Percentiles rank a stretch among this genome's conserved stretches.
Conservation (phyloP, 805 yeast genomes). For the Clavispora santaluciae region DNA sequence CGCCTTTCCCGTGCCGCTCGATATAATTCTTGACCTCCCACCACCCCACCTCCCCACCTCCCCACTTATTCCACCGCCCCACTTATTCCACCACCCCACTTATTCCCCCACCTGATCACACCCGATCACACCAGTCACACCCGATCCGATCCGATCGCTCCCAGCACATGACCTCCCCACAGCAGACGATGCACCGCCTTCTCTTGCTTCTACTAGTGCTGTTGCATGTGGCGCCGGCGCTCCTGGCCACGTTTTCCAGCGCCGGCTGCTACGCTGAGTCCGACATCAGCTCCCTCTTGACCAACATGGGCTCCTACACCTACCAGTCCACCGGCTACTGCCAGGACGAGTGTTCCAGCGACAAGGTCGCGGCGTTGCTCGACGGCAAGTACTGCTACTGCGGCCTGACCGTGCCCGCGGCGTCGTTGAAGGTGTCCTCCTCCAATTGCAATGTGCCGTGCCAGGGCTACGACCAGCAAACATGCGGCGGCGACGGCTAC, state of each 20-base stretch:
- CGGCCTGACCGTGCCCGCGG: constrained; percentile 44
- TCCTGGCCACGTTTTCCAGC: constrained; percentile 8
- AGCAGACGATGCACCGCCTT: constrained; percentile 1
- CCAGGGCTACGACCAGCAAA: constrained; percentile 56
- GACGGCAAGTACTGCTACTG: constrained; percentile 63
- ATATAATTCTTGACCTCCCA: too few species aligned
- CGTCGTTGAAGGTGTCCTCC: constrained; percentile 8
- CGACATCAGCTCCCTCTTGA: constrained; percentile 20
- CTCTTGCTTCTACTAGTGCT: constrained; percentile 8
- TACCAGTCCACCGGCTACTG: constrained; percentile 63
- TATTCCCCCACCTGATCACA: too few species aligned
- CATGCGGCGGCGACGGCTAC: constrained; percentile 49
- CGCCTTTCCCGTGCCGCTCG: too few species aligned
- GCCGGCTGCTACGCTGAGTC: constrained; percentile 14
- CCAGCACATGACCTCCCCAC: too few species aligned
- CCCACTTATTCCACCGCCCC: too few species aligned
- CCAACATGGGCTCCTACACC: constrained; percentile 42
- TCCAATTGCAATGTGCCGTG: constrained; percentile 36
- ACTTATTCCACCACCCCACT: too few species aligned
- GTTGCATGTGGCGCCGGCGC: constrained; percentile 3
- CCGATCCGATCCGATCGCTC: too few species aligned
- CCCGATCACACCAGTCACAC: too few species aligned
- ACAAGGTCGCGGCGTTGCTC: constrained; percentile 31
- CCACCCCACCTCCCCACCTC: too few species aligned
- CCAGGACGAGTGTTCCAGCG: constrained; percentile 39